These are phyloP conservation scores for Penicillium manginii DNA, from an alignment of 495 filamentous ascomycete species.

Conservation along the genomic window DNA sequence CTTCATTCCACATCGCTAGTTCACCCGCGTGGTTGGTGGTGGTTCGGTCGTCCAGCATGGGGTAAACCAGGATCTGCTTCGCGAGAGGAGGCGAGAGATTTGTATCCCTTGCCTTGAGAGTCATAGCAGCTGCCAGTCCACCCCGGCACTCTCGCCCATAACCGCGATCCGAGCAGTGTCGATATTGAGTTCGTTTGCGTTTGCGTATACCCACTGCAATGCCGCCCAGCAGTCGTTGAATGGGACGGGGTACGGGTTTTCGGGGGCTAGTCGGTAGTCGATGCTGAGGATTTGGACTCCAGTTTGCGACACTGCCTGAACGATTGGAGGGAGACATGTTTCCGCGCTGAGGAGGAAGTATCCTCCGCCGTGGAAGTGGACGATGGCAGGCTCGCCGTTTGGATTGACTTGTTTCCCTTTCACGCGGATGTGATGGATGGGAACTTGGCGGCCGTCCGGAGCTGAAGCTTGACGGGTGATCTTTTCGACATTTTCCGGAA, in stretches of 20 bases:
- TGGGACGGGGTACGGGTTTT: constrained; percentile 36
- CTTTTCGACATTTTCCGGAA: constrained; percentile 22
- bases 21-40: constrained; percentile 14
- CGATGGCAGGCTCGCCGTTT: constrained; percentile 14
- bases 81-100: constrained; percentile 39
- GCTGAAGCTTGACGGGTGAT: constrained; percentile 9
- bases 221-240: constrained; percentile 46
- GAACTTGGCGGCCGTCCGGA: constrained; percentile 8
- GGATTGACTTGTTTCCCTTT: neutral
- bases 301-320: constrained; percentile 7
- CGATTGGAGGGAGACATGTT: constrained; percentile 1
- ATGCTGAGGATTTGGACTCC: constrained; percentile 30
- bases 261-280: constrained; percentile 40
- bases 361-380: constrained; percentile 21
- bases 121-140: constrained; percentile 46
- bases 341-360: constrained; percentile 16
- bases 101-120: constrained; percentile 46
- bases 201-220: constrained; percentile 43
- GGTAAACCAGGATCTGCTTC: constrained; percentile 55
- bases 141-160: constrained; percentile 61
- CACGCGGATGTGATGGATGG: constrained; percentile 18
- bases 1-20: constrained; percentile 21
- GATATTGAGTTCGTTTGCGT: constrained; percentile 39
- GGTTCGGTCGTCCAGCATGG: constrained; percentile 49
- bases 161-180: constrained; percentile 46